Percentiles rank a stretch among this genome's conserved stretches.
These are phyloP conservation scores for Albizia julibrissin DNA, from an alignment of 306 rosid species.

Conservation along the genomic window DNA sequence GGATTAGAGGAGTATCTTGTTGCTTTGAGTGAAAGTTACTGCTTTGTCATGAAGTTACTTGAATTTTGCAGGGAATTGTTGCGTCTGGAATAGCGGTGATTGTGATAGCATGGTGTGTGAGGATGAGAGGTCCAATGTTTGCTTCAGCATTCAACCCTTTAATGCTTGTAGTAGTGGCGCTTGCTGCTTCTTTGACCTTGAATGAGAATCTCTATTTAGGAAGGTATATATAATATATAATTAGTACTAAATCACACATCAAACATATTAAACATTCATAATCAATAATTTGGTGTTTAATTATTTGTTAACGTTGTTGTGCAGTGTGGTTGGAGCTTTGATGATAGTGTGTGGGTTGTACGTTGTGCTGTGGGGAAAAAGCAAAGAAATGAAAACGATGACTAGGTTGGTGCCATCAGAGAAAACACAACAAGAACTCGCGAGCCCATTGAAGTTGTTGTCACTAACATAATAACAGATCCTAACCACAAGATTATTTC, in stretches of 20 bases:
- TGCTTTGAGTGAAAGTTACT: neutral
- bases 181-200: slow-evolving; percentile 33
- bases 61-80: slow-evolving; percentile 36
- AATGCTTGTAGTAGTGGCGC: slow-evolving; percentile 32
- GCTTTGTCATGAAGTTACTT: neutral
- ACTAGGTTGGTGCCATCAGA: neutral
- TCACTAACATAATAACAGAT: neutral
- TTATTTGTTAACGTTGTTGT: neutral
- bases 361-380: slow-evolving; percentile 46
- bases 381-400: slow-evolving; percentile 30
- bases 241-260: no score
- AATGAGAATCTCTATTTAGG: slow-evolving; percentile 35
- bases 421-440: neutral
- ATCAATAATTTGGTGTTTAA: neutral
- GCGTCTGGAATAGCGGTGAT: slow-evolving; percentile 24
- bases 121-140: slow-evolving; percentile 40
- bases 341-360: slow-evolving; percentile 48
- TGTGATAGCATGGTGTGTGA: slow-evolving; percentile 34
- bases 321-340: slow-evolving; percentile 36
- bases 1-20: neutral
- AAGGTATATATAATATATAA: slow-evolving; percentile 14
- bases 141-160: slow-evolving; percentile 38
- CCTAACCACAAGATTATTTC: neutral
- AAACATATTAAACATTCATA: no score
- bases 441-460: neutral